A percentile compares a stretch with the other conserved stretches of the same genome.
Conservation (phyloP, 225 moss, liverwort and hornwort species). For the Polytrichum formosum region DNA sequence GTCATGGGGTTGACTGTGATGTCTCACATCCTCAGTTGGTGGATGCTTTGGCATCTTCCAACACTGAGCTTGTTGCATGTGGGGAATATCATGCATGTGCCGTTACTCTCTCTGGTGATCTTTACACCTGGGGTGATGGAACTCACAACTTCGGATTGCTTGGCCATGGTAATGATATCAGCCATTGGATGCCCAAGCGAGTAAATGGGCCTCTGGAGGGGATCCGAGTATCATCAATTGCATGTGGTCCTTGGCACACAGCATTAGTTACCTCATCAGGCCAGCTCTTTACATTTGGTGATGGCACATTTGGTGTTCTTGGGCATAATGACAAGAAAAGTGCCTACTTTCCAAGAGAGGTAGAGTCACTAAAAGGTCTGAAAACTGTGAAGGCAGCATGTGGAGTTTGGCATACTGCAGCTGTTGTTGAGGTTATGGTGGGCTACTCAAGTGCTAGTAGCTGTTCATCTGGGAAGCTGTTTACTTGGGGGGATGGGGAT, state of each 20-base stretch:
- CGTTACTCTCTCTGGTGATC: conserved; percentile 86
- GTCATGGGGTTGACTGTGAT: conserved; percentile 93
- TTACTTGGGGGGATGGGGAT: conserved; percentile 99
- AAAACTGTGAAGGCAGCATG: conserved; percentile 95
- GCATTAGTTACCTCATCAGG: conserved; percentile 89
- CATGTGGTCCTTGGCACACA: conserved; percentile 99
- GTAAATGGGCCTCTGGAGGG: conserved; percentile 88
- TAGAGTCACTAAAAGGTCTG: conserved; percentile 92
- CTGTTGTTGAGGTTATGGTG: conserved; percentile 99
- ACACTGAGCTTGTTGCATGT: conserved; percentile 88
- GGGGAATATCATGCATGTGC: conserved; percentile 96
- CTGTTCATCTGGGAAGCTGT: conserved; percentile 93
- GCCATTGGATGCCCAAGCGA: conserved; percentile 99
- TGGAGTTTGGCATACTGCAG: conserved; percentile 99
- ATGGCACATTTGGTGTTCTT: conserved; percentile 96
- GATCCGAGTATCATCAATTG: conserved; percentile 80
- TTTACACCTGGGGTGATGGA: conserved; percentile 99
- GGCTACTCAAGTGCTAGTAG: conserved; percentile 73
- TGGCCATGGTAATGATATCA: conserved; percentile 94
- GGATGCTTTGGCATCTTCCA: conserved; percentile 75
- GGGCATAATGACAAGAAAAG: conserved; percentile 93
- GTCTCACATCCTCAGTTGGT: conserved; percentile 92
- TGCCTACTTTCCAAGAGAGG: conserved; percentile 79
- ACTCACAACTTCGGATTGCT: conserved; percentile 95
- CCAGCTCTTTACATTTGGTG: conserved; percentile 95